A percentile compares a stretch with the other conserved stretches of the same genome.
Conservation (phyloP, 2,329 filamentous ascomycete species). For the Hymenoscyphus fraxineus region DNA sequence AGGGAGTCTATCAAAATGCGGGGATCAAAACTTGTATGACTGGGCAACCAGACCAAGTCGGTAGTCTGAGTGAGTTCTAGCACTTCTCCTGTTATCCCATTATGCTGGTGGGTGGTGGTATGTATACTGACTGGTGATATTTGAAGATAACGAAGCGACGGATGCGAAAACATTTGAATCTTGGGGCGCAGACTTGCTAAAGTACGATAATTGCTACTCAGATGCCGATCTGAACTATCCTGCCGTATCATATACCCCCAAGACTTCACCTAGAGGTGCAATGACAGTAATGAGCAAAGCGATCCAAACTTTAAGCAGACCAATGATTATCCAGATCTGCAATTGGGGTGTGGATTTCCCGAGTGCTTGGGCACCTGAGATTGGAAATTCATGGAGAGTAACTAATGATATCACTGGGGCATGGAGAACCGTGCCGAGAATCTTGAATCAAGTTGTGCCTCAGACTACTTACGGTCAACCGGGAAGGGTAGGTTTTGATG, state of each 20-base stretch:
- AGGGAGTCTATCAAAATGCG: slow-evolving; percentile 41
- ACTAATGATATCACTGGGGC: slow-evolving; percentile 40
- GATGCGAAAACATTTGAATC: slow-evolving; percentile 29
- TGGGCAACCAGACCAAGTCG: slow-evolving; percentile 25
- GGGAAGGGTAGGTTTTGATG: slow-evolving; percentile 26
- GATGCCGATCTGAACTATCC: slow-evolving; percentile 36
- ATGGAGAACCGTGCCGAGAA: slow-evolving; percentile 39
- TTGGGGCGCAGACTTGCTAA: slow-evolving; percentile 40
- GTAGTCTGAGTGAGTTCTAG: slow-evolving; percentile 22
- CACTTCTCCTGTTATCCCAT: background rate
- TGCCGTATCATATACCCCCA: slow-evolving; percentile 35
- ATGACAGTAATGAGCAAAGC: slow-evolving; percentile 38
- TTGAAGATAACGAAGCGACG: slow-evolving; percentile 25
- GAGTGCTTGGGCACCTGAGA: slow-evolving; percentile 37
- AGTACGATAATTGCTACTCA: slow-evolving; percentile 42
- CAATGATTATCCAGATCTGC: slow-evolving; percentile 40
- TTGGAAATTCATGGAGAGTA: slow-evolving; percentile 41
- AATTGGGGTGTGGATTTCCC: slow-evolving; percentile 43
- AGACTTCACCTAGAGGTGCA: slow-evolving; percentile 33
- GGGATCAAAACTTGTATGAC: slow-evolving; percentile 34
- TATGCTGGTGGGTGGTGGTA: slow-evolving; percentile 18
- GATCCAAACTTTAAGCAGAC: slow-evolving; percentile 27
- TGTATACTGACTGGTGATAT: background rate
- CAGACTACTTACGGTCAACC: slow-evolving; percentile 37
- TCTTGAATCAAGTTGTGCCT: slow-evolving; percentile 41